Conservation (phyloP, 352 stramenopile species). For the Halophytophthora batemanensis region DNA sequence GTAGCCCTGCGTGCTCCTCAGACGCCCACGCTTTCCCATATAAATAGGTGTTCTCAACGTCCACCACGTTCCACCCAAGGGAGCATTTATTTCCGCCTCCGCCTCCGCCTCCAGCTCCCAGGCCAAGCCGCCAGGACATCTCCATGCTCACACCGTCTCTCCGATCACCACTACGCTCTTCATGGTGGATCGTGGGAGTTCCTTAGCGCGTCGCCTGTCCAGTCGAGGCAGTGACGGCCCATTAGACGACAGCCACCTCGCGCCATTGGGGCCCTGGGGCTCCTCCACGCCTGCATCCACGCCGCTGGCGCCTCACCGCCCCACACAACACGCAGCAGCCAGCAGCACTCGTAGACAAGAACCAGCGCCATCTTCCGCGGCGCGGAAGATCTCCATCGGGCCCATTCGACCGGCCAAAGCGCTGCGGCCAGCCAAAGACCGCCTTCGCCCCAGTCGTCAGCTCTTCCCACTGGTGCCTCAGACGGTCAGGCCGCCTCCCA, state of each 20-base stretch:
- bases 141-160: no score
- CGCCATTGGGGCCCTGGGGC: constrained; percentile 21
- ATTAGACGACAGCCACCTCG: constrained; percentile 5
- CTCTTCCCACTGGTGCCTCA: constrained; percentile 8
- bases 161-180: no score
- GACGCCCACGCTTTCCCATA: not conserved
- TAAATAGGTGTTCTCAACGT: no score
- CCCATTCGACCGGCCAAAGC: constrained; percentile 24
- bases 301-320: constrained; percentile 11
- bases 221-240: constrained; percentile 13
- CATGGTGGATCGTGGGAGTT: not conserved
- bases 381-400: constrained; percentile 17
- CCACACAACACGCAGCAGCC: constrained; percentile 2
- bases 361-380: constrained; percentile 7
- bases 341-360: constrained; percentile 4
- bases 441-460: constrained; percentile 1
- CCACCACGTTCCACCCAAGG: no score
- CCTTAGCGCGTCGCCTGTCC: constrained; percentile 9
- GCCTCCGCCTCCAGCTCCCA: no score
- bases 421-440: constrained; percentile 5
- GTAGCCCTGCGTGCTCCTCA: constrained; percentile 3
- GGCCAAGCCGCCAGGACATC: no score
- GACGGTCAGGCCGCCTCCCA: not conserved
- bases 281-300: constrained; percentile 15
- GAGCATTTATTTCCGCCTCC: no score